phyloP scores from a whole-genome alignment of 73 alveolate genomes.

The Paramecium caudatum region DNA sequence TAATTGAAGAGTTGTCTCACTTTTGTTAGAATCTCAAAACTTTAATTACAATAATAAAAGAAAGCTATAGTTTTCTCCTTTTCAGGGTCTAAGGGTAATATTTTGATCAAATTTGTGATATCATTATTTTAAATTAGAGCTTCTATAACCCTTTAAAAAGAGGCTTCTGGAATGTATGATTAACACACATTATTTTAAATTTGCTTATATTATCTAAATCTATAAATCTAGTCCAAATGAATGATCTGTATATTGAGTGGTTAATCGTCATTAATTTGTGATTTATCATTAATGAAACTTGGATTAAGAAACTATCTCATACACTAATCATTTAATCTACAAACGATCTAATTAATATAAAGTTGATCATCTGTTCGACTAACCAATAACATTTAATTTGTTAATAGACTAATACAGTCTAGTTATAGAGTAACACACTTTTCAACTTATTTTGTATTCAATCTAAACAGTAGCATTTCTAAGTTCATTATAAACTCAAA shows the following conservation, averaged over 20 bases:
- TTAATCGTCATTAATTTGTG: background rate
- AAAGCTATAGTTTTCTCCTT: background rate
- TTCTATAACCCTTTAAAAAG: background rate
- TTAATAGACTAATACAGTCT: background rate
- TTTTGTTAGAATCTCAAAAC: background rate
- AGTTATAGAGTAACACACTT: background rate
- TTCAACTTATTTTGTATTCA: background rate
- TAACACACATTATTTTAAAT: background rate
- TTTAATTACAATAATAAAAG: background rate
- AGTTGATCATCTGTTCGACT: background rate
- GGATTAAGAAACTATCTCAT: background rate
- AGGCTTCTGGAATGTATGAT: background rate
- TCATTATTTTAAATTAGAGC: background rate
- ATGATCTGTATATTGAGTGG: background rate
- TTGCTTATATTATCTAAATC: background rate
- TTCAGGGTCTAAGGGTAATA: background rate
- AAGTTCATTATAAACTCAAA: background rate
- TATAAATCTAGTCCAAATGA: background rate
- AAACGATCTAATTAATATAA: background rate
- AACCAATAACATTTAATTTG: background rate
- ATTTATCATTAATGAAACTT: background rate
- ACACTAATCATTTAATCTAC: constrained; percentile 1
- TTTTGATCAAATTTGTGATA: background rate
- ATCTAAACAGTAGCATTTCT: background rate
- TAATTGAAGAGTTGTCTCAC: background rate